Evolutionary conservation across 805 yeast species (phyloP).

Genomic region (Hanseniaspora mollemarum): DNA sequence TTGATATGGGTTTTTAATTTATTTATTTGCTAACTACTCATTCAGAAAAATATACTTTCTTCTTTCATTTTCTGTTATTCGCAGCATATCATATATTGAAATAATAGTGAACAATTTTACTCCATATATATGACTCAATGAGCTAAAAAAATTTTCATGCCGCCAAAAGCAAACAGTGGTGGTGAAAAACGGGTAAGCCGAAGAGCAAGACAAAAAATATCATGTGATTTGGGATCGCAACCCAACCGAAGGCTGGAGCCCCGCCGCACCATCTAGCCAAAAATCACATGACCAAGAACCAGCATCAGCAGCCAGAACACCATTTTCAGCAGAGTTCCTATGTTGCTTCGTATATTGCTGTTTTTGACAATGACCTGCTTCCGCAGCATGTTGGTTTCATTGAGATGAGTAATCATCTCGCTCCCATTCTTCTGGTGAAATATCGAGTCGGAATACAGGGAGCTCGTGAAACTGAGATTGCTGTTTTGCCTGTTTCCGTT

Average conservation of each 20-base stretch:
- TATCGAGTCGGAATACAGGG: not conserved
- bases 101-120: not conserved
- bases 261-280: not conserved
- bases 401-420: not conserved
- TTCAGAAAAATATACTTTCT: not conserved
- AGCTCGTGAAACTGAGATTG: slow-evolving; percentile 6
- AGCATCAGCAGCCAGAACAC: slow-evolving; percentile 1
- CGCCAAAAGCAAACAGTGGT: not conserved
- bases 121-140: not conserved
- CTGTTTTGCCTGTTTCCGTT: slow-evolving; percentile 2
- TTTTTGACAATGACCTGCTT: not conserved
- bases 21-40: not conserved
- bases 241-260: not conserved
- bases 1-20: not conserved
- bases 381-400: slow-evolving; percentile 1
- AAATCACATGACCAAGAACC: not conserved
- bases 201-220: not conserved
- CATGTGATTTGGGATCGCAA: not conserved
- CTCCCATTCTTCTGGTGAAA: not conserved
- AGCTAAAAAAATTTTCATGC: not conserved
- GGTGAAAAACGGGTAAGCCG: not conserved
- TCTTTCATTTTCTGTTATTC: too few species aligned
- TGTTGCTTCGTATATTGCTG: not conserved
- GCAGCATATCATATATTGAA: too few species aligned
- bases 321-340: not conserved